phyloP scores from a whole-genome alignment of 192 early-diverging fungal genomes.

The Coemansia brasiliensis region DNA sequence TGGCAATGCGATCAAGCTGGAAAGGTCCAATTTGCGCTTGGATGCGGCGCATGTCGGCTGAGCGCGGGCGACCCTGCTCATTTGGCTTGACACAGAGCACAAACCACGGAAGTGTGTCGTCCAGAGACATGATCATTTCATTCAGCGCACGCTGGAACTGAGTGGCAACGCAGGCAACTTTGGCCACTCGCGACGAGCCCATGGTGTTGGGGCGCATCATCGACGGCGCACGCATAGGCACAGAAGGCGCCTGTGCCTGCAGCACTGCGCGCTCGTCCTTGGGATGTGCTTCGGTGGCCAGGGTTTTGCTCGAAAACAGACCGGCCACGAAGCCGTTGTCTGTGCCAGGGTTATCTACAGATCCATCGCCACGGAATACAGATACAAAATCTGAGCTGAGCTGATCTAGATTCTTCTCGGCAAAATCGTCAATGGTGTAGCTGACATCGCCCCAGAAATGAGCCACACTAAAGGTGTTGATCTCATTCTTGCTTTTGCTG shows the following conservation, averaged over 20 bases:
- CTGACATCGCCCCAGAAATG: constrained; percentile 55
- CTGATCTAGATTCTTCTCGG: constrained; percentile 75
- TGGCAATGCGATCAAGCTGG: constrained; percentile 26
- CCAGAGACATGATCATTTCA: constrained; percentile 67
- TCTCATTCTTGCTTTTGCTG: constrained; percentile 55
- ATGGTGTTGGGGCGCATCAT: constrained; percentile 62
- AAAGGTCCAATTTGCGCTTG: constrained; percentile 43
- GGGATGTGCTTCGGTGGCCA: constrained; percentile 80
- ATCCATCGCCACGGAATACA: constrained; percentile 70
- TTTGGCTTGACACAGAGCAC: constrained; percentile 66
- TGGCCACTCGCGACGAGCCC: constrained; percentile 52
- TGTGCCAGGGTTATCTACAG: constrained; percentile 56
- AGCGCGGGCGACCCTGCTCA: constrained; percentile 33
- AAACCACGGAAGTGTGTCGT: constrained; percentile 78
- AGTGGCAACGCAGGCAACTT: constrained; percentile 62
- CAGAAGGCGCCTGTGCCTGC: constrained; percentile 69
- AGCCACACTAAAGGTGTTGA: constrained; percentile 47
- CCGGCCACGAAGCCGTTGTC: constrained; percentile 73
- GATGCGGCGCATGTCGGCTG: constrained; percentile 43
- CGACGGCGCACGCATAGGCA: constrained; percentile 67
- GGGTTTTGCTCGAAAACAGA: constrained; percentile 72
- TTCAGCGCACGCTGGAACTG: constrained; percentile 70
- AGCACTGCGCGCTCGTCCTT: constrained; percentile 73
- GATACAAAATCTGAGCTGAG: constrained; percentile 83
- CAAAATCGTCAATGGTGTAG: constrained; percentile 83